Base-by-base conservation (phyloP, 208 protist genomes). In the Trypanosoma melophagium region DNA sequence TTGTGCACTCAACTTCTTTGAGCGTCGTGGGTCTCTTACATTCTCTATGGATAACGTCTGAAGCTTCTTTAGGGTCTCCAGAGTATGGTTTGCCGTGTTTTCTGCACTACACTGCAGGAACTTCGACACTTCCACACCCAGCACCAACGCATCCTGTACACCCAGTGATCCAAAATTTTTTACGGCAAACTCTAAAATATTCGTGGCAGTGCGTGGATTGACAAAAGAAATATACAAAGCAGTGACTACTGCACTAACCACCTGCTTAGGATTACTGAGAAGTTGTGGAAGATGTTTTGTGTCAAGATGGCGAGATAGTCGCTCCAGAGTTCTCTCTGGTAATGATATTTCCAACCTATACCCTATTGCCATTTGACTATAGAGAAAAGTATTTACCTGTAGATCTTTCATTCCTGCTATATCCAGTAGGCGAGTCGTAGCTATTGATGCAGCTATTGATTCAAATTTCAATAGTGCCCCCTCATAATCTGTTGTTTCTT, bases 361-460 rank as follows among this genome's bases (percentile, higher is more conserved):
- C 12, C 76, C 78, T 16, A 73, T 64, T 25, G 74, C 77, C 60
- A 89, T 31, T 56, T 89, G 83, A 13, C 68, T 63, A 65, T 83
- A 81, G 12, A 92, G 61, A 62, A 92, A 92, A 4, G 76, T 89
- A 60, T 92, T 92, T 17, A 57, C 53, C 7, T 71, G 74, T 52
- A 92, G 64, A 10, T 47, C 60, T 8, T 71, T 44, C 0, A 55
- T 62, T 19, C 41, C n/a, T 16, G 81, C 73, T 24, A 90, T 86
- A 62, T 84, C 71, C 7, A 56, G 9, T 28, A 90, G 51, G 12
- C 80, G 73, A 31, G 62, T 50, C 3, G 50, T 56, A 28, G 80
- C 65, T 7, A 67, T 71, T 10, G 49, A 38, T 0, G 56, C 58
- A 1, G 69, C 74, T 7, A 68, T 31, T 7, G 56, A 58, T 3